phyloP scores from a whole-genome alignment of 257 asterid genomes.

The Knoxia roxburghii region DNA sequence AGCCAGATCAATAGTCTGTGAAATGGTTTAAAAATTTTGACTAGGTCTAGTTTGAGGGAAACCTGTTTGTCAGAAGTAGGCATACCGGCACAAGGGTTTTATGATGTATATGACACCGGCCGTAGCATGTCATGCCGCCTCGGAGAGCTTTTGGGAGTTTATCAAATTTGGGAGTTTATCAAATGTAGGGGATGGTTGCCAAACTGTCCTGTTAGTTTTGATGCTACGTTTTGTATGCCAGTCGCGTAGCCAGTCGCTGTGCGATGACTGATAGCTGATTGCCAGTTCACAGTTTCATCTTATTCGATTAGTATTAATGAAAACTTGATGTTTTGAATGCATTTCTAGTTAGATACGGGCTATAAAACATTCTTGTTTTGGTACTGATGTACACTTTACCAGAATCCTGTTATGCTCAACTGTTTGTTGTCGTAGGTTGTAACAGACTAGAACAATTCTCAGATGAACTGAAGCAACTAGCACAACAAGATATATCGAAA shows the following conservation, averaged over 20 bases:
- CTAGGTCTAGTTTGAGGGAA: not conserved
- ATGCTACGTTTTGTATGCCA: not conserved
- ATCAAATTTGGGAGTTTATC: not conserved
- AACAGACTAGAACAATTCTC: too few species aligned
- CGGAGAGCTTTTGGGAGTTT: not conserved
- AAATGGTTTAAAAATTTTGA: not conserved
- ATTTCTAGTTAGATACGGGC: too few species aligned
- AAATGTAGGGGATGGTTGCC: not conserved
- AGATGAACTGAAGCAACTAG: too few species aligned
- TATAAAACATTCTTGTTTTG: too few species aligned
- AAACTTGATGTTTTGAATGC: not conserved
- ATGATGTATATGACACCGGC: not conserved
- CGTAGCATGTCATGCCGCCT: not conserved
- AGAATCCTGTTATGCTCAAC: too few species aligned
- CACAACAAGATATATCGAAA: not conserved
- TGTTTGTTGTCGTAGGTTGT: too few species aligned
- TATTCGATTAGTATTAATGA: not conserved
- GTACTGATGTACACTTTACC: too few species aligned
- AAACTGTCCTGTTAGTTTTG: not conserved
- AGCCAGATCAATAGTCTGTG: constrained; percentile 33
- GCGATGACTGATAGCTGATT: not conserved
- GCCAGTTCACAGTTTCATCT: not conserved
- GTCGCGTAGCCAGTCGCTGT: not conserved
- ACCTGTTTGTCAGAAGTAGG: too few species aligned
- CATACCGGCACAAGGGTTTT: not conserved